Percentiles rank a stretch among this genome's conserved stretches.
Conservation (phyloP, 2,329 filamentous ascomycete genomes). For the Alternaria atra region DNA sequence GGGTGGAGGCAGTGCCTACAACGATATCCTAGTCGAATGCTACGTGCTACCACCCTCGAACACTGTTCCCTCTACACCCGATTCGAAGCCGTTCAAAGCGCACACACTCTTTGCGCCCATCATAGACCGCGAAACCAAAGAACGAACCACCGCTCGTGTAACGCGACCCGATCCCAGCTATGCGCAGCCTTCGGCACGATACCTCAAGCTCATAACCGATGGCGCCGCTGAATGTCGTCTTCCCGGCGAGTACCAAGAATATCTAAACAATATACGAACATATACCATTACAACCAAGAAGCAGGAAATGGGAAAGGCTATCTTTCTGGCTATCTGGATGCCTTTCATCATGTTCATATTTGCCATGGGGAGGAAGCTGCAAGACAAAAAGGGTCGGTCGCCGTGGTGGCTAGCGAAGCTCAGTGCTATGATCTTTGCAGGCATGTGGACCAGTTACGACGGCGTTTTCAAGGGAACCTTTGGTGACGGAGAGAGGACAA, state of each 20-base stretch:
- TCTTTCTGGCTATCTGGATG: constrained; percentile 69
- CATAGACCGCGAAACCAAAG: constrained; percentile 25
- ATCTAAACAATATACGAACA: constrained; percentile 72
- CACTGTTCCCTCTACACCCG: constrained; percentile 70
- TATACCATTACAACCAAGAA: constrained; percentile 74
- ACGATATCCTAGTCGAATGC: constrained; percentile 83
- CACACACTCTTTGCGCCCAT: constrained; percentile 81
- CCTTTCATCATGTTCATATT: constrained; percentile 67
- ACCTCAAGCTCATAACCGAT: constrained; percentile 79
- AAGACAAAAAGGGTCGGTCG: constrained; percentile 71
- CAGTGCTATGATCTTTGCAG: constrained; percentile 63
- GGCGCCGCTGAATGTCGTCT: constrained; percentile 84
- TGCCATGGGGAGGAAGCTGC: constrained; percentile 59
- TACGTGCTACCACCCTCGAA: constrained; percentile 69
- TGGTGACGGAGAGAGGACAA: constrained; percentile 83
- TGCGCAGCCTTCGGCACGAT: constrained; percentile 83
- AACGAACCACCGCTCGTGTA: constrained; percentile 53
- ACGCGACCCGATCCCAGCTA: constrained; percentile 73
- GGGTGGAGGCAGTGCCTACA: constrained; percentile 84
- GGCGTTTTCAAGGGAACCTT: constrained; percentile 70
- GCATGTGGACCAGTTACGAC: constrained; percentile 74
- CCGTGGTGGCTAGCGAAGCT: constrained; percentile 72
- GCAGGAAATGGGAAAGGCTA: constrained; percentile 71
- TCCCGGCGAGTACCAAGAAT: constrained; percentile 78
- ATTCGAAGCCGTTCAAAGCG: constrained; percentile 74